phyloP scores from a whole-genome alignment of 23 red algal genomes.

The Agarophyton chilense region DNA sequence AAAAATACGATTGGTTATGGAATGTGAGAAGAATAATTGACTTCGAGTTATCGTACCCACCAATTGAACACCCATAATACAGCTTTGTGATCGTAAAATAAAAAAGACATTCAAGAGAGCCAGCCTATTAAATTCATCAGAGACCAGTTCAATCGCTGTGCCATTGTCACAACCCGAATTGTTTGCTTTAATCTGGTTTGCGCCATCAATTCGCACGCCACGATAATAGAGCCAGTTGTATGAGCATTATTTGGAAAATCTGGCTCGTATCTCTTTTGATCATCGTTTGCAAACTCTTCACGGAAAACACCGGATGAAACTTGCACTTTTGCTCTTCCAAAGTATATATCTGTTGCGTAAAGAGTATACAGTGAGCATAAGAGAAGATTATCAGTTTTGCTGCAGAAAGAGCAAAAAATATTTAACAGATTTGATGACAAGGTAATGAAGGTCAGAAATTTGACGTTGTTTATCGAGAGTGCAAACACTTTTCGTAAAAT shows the following conservation, averaged over 20 bases:
- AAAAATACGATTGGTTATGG: conserved; percentile 10
- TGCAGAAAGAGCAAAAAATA: too few species aligned
- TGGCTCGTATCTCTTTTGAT: neutral
- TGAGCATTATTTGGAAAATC: neutral
- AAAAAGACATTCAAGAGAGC: conserved; percentile 17
- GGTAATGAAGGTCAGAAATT: too few species aligned
- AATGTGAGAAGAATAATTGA: neutral
- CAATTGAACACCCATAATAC: neutral
- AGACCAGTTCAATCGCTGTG: neutral
- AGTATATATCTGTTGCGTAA: too few species aligned
- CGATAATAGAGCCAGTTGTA: neutral
- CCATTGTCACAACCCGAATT: neutral
- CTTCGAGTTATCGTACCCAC: neutral
- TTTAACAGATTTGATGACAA: too few species aligned
- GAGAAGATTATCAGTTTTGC: too few species aligned
- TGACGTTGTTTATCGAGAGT: too few species aligned
- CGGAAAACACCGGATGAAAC: neutral
- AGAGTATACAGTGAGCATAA: too few species aligned
- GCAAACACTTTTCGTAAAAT: too few species aligned
- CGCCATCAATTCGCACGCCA: neutral
- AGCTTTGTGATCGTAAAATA: neutral
- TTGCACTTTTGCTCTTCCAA: neutral
- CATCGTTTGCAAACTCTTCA: neutral
- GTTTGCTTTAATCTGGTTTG: neutral
- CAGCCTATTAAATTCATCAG: neutral